phyloP scores from a whole-genome alignment of 345 rosid species.

The Dimocarpus longan region DNA sequence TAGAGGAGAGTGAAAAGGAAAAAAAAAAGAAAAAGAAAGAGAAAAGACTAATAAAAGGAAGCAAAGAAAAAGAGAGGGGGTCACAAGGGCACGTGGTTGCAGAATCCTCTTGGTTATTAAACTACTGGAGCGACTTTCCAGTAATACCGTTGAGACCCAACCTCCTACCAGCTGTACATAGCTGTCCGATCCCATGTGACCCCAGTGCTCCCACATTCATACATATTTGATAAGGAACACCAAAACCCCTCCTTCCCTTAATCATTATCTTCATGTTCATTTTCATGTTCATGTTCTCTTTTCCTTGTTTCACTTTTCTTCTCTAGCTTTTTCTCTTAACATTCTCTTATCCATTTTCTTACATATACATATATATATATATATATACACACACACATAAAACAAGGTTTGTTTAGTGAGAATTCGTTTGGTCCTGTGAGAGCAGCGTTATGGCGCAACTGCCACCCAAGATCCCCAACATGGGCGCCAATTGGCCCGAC shows the following conservation, averaged over 20 bases:
- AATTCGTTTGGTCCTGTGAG: too few species aligned
- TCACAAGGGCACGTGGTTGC: constrained; percentile 61
- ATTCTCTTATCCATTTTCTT: too few species aligned
- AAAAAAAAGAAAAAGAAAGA: background rate
- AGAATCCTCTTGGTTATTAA: constrained; percentile 42
- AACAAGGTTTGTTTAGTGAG: too few species aligned
- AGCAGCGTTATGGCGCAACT: constrained; percentile 62
- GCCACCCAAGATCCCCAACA: constrained; percentile 90
- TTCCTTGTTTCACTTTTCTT: background rate
- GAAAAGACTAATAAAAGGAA: constrained; percentile 26
- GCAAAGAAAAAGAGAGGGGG: constrained; percentile 20
- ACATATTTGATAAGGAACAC: constrained; percentile 8
- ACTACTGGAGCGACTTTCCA: constrained; percentile 63
- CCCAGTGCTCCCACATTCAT: constrained; percentile 41
- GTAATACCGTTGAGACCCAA: constrained; percentile 75
- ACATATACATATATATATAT: too few species aligned
- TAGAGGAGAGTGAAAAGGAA: too few species aligned
- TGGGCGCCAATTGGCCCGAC: constrained; percentile 74
- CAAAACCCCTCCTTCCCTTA: background rate
- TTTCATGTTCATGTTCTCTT: constrained; percentile 9
- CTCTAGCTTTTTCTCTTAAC: background rate
- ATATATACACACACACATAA: too few species aligned
- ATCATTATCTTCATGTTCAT: constrained; percentile 15
- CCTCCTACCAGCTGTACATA: constrained; percentile 71
- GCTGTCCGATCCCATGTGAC: constrained; percentile 81